Evolutionary conservation across 352 stramenopile genomes (phyloP), one percentile per base, ranked within the genome.

Genomic region (Phytophthora sp.): DNA sequence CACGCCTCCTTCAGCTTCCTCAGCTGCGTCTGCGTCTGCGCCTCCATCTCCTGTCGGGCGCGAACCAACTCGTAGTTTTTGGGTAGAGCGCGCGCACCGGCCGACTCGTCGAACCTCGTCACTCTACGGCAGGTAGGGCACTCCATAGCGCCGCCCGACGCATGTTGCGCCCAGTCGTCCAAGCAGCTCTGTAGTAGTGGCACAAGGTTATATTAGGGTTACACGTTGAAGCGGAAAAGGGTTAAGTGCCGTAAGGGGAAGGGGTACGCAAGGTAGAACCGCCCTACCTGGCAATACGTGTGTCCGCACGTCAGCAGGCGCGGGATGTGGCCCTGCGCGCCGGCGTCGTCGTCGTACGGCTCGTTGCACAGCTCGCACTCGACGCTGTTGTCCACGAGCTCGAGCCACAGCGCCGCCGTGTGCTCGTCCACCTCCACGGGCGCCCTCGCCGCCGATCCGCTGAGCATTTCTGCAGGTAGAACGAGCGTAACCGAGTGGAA

Each of bases 291-390:
- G 62, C 86, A 95, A 56, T 93, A 92, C 9, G 86, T 95, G 56
- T 95, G 86, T 24, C 86, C 86, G 64, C 86, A 95, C 13, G 58
- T 66, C 27, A 95, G 76, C 52, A 95, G 67, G 4, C 86, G 80
- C 23, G 86, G 86, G 32, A 89, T 74, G 55, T 92, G 86, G 39
- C 76, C 74, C 21, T 79, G 73, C 15, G 75, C 68, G 42, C 84
- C 61, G 51, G 84, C 73, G 37, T 79, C 69, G 45, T 93, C 82
- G 41, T 84, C 82, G 62, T 95, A 95, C 7, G 82, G 84, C 62
- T 93, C 82, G 69, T 95, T 93, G 68, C 86, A 95, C 21, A 95
- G 71, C 68, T 95, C 86, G 61, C 86, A 95, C 69, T 95, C 86
- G 61, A 95, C 76, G 41, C 79, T 86, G 59, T 72, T 88, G 51